Evolutionary conservation across 306 rosid genomes (phyloP).

Genomic region (Vigna hirtella): DNA sequence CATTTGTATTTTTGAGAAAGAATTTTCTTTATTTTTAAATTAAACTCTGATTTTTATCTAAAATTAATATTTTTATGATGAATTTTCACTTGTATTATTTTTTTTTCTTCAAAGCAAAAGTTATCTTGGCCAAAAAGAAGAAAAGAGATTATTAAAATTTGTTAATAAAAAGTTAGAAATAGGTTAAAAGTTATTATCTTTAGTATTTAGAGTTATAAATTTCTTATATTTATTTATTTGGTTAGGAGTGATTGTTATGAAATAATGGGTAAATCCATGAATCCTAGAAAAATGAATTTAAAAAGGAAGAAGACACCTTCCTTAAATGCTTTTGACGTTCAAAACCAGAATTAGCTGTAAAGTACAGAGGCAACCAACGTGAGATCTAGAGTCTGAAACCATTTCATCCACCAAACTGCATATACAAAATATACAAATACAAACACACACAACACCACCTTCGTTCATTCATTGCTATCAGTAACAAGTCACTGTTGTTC

Average conservation of each 20-base stretch:
- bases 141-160: too few species aligned
- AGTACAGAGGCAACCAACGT: conserved; percentile 1
- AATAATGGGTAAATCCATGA: not conserved
- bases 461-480: not conserved
- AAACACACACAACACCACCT: not conserved
- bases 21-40: too few species aligned
- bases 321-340: conserved; percentile 9
- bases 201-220: too few species aligned
- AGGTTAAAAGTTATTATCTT: too few species aligned
- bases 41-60: too few species aligned
- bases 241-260: too few species aligned
- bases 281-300: not conserved
- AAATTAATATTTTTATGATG: too few species aligned
- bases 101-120: too few species aligned
- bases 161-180: too few species aligned
- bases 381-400: conserved; percentile 7
- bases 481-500: not conserved
- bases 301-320: not conserved
- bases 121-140: not conserved
- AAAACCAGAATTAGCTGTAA: conserved; percentile 3
- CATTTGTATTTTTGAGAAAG: too few species aligned
- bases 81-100: too few species aligned
- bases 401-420: not conserved
- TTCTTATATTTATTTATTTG: too few species aligned
- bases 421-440: not conserved